Evolutionary conservation across 192 early-diverging fungal species (phyloP), one percentile per base, ranked within the genome.

Genomic region (Spizellomyces punctatus): DNA sequence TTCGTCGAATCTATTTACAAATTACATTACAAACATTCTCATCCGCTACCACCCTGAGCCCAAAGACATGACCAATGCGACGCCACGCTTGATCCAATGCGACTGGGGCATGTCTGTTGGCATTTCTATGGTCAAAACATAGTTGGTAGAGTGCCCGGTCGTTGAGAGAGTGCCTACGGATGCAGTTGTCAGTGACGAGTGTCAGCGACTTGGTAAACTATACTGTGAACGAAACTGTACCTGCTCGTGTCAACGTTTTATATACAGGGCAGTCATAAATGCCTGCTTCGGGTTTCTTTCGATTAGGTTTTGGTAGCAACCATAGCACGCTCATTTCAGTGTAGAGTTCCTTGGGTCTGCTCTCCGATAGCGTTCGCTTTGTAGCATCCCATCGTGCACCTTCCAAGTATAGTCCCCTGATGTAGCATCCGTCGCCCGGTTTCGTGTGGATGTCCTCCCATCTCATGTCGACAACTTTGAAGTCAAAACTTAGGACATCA

Each of bases 231-330:
- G 0, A 16, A 36, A 46, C 1, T 74, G 58, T 66, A 86, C 85
- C 85, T 16, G 86, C 86, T 72, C 86, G 64, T 4, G 86, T 87
- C 9, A 86, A 72, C 9, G 86, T 87, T 62, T 87, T 87, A 54
- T 87, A 87, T 6, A 87, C 86, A 10, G 86, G 86, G 49, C 84
- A 86, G 14, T 88, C 83, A 68, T 88, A 88, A 12, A 84, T 86
- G 10, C 83, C 85, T 5, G 36, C 58, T 8, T 80, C 78, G 6
- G 83, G 81, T 58, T 78, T 76, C 69, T 82, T 86, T 12, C 86
- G 56, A 66, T 87, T 87, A 6, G 76, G 79, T 55, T 83, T 84
- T 52, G 86, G 86, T 14, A 87, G 70, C 44, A 87, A 45, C 86
- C 86, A 87, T 41, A 87, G 79, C 0, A 86, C 86, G 46, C 68